Evolutionary conservation across 2,329 filamentous ascomycete genomes (phyloP), one percentile per base, ranked within the genome.

Genomic region (Fusarium palustre): DNA sequence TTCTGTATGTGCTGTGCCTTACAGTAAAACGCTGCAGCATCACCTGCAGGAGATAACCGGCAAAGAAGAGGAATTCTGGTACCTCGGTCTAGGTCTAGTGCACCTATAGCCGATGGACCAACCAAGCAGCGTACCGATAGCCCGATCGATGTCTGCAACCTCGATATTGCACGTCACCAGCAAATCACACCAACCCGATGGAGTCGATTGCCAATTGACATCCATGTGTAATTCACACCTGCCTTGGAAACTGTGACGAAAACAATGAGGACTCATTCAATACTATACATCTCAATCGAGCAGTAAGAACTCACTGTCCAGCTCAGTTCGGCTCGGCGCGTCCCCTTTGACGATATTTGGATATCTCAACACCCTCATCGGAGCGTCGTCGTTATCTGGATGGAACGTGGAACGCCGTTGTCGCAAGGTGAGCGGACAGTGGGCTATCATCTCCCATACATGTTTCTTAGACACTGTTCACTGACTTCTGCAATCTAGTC

Each of bases 321-420:
- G 38, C 25, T 55, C 36, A 64, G 52, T 42, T 68, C 69, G 69
- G 69, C 59, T 65, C 68, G 69, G 56, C 59, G 47, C 63, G 63
- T 46, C 46, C 53, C 46, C 25, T 61, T 50, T 25, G 28, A 15
- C 45, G 43, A 66, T 66, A 48, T 18, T 66, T 28, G 28, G 43
- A 50, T 49, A 63, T 54, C 24, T 59, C 54, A 38, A 69, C 42
- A 33, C 58, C 66, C 49, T 33, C 61, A 36, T 24, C 15, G 31
- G 42, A 33, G 30, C 66, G 36, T 42, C 48, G 18, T 36, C 16
- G 20, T 38, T 43, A 6, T 33, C 31, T 47, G 33, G 38, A 54
- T 47, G 24, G 31, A 50, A 48, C 53, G 55, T 64, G 61, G 46
- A 67, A 69, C 56, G 48, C 56, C 48, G 62, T 58, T 58, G 13